Evolutionary conservation across 371 early-diverging fungal genomes (phyloP), one percentile per base, ranked within the genome.

Genomic region (Nosema muscidifuracis): DNA sequence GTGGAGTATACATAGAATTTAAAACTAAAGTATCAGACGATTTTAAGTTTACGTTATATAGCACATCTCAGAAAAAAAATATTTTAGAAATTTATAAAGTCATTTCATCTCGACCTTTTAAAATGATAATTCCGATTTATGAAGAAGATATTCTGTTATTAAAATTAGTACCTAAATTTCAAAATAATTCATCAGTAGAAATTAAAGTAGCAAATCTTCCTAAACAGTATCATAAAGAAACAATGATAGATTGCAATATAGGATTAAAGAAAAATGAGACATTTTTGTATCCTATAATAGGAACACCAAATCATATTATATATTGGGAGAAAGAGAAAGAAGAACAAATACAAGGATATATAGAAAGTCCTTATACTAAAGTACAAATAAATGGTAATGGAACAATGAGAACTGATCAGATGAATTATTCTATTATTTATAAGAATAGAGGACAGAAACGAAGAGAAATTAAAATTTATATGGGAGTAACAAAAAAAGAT

Each of bases 291-390:
- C 34, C 60, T 15, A 56, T 71, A 13, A 20, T 24, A 22, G 77
- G 71, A 24, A 26, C 57, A 1, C 56, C 42, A 18, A 55, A 40
- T 36, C 50, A 43, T 51, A 65, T 71, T 16, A 66, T 76, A 30
- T 76, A 71, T 51, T 76, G 77, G 77, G 77, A 76, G 38, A 71
- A 64, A 53, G 61, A 47, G 4, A 12, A 34, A 34, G 77, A 71
- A n/a, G 38, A 40, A 1, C 13, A 28, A 2, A 20, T 75, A 18
- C 16, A 38, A 18, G 53, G 61, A 9, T 50, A 50, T 22, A 57
- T 76, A 44, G 47, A 67, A 26, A 56, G 64, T 40, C 42, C 36
- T 12, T 44, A 44, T 16, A 58, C 62, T 15, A 51, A 57, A 58
- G 55, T 50, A 28, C 33, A 22, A 60, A 68, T 76, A 43, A 50